These are phyloP conservation scores for Coelastrella sp. DNA, from an alignment of 139 green algal genomes.

Conservation along the genomic window DNA sequence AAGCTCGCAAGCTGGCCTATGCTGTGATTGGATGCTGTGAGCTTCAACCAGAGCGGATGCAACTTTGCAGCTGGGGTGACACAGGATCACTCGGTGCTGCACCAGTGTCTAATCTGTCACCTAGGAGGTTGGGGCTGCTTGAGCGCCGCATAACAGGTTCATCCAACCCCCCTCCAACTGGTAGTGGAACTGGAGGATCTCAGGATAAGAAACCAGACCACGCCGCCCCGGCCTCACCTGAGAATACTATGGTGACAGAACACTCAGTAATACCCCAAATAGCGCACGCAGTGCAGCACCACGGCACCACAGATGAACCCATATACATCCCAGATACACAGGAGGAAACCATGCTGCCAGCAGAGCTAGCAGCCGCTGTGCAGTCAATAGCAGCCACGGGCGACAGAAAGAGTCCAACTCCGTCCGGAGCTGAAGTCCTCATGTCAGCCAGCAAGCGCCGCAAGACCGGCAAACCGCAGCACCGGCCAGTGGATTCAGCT, in stretches of 20 bases:
- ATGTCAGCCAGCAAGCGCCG: slow-evolving; percentile 40
- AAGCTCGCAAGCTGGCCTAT: neutral
- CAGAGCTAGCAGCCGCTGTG: neutral
- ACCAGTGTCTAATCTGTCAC: neutral
- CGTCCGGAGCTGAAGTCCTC: neutral
- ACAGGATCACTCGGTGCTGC: neutral
- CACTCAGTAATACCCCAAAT: neutral
- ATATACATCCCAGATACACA: neutral
- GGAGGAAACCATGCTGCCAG: neutral
- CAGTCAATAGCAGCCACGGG: neutral
- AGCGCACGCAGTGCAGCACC: neutral
- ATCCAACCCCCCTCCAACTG: neutral
- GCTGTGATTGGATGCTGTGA: neutral
- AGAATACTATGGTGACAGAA: neutral
- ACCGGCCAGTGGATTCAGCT: neutral
- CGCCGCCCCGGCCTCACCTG: neutral
- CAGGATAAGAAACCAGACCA: neutral
- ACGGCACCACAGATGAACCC: neutral
- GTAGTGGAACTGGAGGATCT: neutral
- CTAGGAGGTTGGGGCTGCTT: slow-evolving; percentile 14
- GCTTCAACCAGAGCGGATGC: neutral
- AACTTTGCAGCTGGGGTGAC: neutral
- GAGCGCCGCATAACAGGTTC: slow-evolving; percentile 17
- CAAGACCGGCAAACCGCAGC: slow-evolving; percentile 43
- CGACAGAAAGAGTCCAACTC: neutral